phyloP scores from a whole-genome alignment of 345 rosid genomes.

The Populus nigra region DNA sequence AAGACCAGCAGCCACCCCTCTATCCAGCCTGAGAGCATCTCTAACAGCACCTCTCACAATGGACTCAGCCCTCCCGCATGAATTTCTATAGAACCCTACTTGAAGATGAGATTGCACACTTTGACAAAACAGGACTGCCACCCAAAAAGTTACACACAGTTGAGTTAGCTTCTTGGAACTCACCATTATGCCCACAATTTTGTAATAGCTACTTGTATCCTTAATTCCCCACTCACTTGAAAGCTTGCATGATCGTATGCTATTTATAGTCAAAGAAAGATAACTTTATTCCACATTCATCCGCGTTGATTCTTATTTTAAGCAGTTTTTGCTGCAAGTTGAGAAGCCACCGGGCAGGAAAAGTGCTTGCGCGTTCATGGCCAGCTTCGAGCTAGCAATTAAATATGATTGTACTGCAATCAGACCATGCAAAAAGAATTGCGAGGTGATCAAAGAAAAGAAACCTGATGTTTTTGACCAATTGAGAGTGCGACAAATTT shows the following conservation, averaged over 20 bases:
- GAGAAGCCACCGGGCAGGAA: neutral
- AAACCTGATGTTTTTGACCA: no score
- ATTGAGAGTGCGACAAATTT: no score
- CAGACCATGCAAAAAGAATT: no score
- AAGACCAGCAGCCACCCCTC: slow-evolving; percentile 48
- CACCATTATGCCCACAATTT: neutral
- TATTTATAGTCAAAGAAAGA: neutral
- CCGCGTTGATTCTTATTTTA: neutral
- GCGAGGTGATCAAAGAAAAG: no score
- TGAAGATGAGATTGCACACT: slow-evolving; percentile 38
- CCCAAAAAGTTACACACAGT: neutral
- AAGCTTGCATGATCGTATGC: neutral
- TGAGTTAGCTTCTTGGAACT: slow-evolving; percentile 8
- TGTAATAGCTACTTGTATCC: neutral
- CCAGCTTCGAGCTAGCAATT: no score
- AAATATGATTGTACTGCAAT: no score
- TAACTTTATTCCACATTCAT: neutral
- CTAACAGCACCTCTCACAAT: slow-evolving; percentile 41
- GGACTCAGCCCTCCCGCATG: slow-evolving; percentile 39
- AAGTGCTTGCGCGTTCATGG: no score
- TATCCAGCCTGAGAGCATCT: slow-evolving; percentile 29
- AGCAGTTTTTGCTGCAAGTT: neutral
- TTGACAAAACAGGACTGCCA: slow-evolving; percentile 7
- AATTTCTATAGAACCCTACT: slow-evolving; percentile 39
- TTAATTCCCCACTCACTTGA: neutral